Conservation (phyloP, 176 grass and related monocot species). For the Paspalum vaginatum region DNA sequence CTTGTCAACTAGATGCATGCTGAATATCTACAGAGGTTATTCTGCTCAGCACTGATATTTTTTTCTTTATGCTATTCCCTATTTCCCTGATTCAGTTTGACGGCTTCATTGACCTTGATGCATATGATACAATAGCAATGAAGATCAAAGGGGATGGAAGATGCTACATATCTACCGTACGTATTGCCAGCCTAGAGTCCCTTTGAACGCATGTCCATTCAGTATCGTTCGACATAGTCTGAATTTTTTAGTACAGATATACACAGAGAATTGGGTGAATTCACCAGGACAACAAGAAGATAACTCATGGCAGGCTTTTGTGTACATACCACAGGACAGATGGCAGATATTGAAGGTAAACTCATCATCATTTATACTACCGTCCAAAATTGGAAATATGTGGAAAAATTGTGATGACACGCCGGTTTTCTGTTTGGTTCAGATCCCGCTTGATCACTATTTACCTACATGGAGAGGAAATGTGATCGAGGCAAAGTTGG, state of each 20-base stretch:
- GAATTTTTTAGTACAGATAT: slow-evolving; percentile 70
- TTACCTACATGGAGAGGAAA: slow-evolving; percentile 87
- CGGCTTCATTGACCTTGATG: slow-evolving; percentile 87
- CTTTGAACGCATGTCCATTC: slow-evolving; percentile 32
- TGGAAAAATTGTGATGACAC: background rate
- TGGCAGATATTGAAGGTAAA: slow-evolving; percentile 82
- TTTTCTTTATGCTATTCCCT: background rate
- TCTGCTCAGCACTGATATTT: slow-evolving; percentile 18
- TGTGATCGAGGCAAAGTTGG: slow-evolving; percentile 67
- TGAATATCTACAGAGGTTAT: background rate
- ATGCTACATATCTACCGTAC: slow-evolving; percentile 97
- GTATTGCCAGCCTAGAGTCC: slow-evolving; percentile 1
- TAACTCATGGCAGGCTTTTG: slow-evolving; percentile 96
- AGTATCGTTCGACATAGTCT: slow-evolving; percentile 18
- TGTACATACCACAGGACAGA: slow-evolving; percentile 59
- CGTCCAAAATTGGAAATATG: background rate
- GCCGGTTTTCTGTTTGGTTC: slow-evolving; percentile 18
- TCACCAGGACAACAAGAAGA: slow-evolving; percentile 92
- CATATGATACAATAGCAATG: slow-evolving; percentile 97
- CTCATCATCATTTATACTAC: background rate
- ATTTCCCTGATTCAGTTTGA: slow-evolving; percentile 66
- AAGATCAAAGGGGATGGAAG: slow-evolving; percentile 92
- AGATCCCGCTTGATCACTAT: slow-evolving; percentile 83
- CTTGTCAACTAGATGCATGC: background rate
- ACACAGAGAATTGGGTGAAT: slow-evolving; percentile 97